These are phyloP conservation scores for Fusarium concolor DNA, from an alignment of 2,329 filamentous ascomycete species.

Conservation along the genomic window DNA sequence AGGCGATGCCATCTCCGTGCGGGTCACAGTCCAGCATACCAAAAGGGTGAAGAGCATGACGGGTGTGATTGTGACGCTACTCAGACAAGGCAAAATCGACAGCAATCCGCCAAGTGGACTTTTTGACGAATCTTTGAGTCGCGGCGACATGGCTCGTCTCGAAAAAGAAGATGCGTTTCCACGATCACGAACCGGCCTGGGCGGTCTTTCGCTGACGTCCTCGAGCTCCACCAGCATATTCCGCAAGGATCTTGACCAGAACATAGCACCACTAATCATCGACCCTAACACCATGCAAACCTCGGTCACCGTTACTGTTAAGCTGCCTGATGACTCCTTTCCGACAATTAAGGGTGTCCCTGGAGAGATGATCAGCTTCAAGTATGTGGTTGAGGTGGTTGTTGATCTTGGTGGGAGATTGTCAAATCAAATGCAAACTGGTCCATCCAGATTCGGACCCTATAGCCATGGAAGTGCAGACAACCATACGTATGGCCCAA, in stretches of 20 bases:
- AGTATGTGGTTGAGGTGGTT: slow-evolving; percentile 92
- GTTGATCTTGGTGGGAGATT: slow-evolving; percentile 92
- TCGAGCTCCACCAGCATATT: slow-evolving; percentile 92
- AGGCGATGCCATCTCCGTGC: slow-evolving; percentile 84
- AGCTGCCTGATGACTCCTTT: slow-evolving; percentile 90
- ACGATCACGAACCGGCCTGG: slow-evolving; percentile 85
- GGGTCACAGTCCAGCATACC: slow-evolving; percentile 85
- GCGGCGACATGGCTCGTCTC: slow-evolving; percentile 73
- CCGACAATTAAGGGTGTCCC: slow-evolving; percentile 92
- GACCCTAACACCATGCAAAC: slow-evolving; percentile 83
- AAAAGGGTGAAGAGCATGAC: slow-evolving; percentile 91
- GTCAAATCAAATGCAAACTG: slow-evolving; percentile 75
- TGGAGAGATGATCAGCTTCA: slow-evolving; percentile 94
- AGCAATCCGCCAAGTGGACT: slow-evolving; percentile 69
- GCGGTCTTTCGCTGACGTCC: slow-evolving; percentile 86
- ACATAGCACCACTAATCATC: slow-evolving; percentile 87
- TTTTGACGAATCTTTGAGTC: slow-evolving; percentile 64
- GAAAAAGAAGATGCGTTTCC: slow-evolving; percentile 89
- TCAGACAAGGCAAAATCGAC: slow-evolving; percentile 91
- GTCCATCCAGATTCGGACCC: slow-evolving; percentile 58
- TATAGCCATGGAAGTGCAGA: slow-evolving; percentile 47
- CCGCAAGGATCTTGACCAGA: slow-evolving; percentile 92
- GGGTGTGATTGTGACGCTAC: slow-evolving; percentile 92
- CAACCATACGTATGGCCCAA: slow-evolving; percentile 47
- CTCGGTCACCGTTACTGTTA: slow-evolving; percentile 83